Conservation (phyloP, 2,329 filamentous ascomycete genomes). For the Chaetomium globosum region DNA sequence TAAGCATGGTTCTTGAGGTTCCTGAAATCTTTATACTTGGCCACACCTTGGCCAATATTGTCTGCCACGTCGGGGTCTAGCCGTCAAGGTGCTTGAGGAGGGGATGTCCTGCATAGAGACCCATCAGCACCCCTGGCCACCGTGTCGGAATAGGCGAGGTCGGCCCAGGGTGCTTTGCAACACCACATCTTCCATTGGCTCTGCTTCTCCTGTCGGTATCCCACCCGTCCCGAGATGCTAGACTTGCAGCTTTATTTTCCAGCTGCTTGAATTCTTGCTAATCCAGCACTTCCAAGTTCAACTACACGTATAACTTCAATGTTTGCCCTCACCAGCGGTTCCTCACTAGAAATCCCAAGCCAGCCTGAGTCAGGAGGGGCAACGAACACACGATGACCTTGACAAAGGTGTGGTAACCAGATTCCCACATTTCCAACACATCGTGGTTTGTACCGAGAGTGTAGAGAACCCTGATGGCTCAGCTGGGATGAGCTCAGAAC, state of each 20-base stretch:
- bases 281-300: too few relatives aligned
- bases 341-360: too few relatives aligned
- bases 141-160: background rate
- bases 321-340: too few relatives aligned
- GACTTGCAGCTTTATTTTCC: background rate
- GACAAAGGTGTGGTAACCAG: too few relatives aligned
- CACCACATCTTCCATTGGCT: background rate
- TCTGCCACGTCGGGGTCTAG: background rate
- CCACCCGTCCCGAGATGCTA: background rate
- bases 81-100: background rate
- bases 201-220: background rate
- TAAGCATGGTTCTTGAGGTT: background rate
- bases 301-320: too few relatives aligned
- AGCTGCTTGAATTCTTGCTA: too few relatives aligned
- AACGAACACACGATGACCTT: too few relatives aligned
- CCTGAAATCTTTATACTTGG: background rate
- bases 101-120: background rate
- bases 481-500: too few relatives aligned
- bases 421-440: too few relatives aligned
- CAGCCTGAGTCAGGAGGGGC: too few relatives aligned
- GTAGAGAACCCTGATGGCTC: too few relatives aligned
- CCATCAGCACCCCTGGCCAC: background rate
- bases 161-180: background rate
- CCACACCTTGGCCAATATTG: background rate
- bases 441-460: too few relatives aligned